Percentiles rank a stretch among this genome's conserved stretches.
Conservation (phyloP, 805 yeast genomes). For the Clavispora fructus region DNA sequence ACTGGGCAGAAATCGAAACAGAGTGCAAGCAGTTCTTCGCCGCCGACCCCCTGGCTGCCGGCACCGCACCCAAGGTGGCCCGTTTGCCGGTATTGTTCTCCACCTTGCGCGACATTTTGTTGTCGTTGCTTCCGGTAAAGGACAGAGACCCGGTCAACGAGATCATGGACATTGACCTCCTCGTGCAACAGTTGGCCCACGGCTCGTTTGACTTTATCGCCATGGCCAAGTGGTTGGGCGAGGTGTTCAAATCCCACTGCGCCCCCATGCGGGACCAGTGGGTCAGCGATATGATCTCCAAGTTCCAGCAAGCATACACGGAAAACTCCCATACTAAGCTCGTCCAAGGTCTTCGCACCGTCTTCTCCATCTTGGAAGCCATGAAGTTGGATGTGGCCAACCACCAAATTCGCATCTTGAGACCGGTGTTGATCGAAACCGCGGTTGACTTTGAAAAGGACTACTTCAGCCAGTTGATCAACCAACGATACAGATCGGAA, state of each 20-base stretch:
- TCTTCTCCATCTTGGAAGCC: slow-evolving; percentile 82
- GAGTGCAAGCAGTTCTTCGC: slow-evolving; percentile 52
- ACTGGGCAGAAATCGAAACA: slow-evolving; percentile 71
- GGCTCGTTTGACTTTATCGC: slow-evolving; percentile 69
- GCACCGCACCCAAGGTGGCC: slow-evolving; percentile 22
- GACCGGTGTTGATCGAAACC: slow-evolving; percentile 80
- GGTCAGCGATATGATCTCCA: slow-evolving; percentile 75
- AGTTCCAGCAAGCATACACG: slow-evolving; percentile 48
- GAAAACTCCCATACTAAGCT: slow-evolving; percentile 44
- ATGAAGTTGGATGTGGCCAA: slow-evolving; percentile 95
- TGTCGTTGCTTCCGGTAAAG: slow-evolving; percentile 70
- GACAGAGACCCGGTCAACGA: slow-evolving; percentile 65
- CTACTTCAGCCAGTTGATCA: slow-evolving; percentile 55
- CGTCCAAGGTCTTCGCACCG: slow-evolving; percentile 70
- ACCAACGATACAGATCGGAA: slow-evolving; percentile 54
- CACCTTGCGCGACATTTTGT: slow-evolving; percentile 71
- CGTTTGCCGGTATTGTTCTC: slow-evolving; percentile 66
- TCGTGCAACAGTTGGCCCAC: slow-evolving; percentile 67
- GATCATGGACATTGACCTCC: slow-evolving; percentile 68
- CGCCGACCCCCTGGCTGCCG: slow-evolving; percentile 12
- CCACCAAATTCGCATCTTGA: slow-evolving; percentile 80
- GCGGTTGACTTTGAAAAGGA: slow-evolving; percentile 87
- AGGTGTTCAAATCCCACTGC: slow-evolving; percentile 80
- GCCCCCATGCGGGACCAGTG: slow-evolving; percentile 93
- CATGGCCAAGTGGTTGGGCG: slow-evolving; percentile 69